A percentile compares a stretch with the other conserved stretches of the same genome.
These are phyloP conservation scores for Cercospora beticola DNA, from an alignment of 2,329 filamentous ascomycete species.

Conservation along the genomic window DNA sequence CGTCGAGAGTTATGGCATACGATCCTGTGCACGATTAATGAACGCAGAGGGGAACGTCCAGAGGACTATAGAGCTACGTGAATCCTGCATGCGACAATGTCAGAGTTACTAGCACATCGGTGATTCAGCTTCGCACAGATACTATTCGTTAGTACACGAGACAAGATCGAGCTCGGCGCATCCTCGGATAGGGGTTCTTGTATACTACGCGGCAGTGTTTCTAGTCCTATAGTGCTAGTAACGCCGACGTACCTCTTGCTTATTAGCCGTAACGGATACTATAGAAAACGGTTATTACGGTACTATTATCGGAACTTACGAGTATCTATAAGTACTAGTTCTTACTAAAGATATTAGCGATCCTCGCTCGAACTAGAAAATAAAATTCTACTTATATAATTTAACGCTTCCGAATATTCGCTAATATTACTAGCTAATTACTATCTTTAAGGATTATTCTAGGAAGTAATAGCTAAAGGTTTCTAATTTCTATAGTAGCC, in stretches of 20 bases:
- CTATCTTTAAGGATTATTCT: background rate
- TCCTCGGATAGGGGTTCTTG: background rate
- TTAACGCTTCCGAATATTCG: background rate
- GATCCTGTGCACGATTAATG: slow-evolving; percentile 6
- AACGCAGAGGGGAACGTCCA: background rate
- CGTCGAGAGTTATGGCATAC: background rate
- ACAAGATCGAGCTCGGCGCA: background rate
- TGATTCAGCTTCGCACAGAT: background rate
- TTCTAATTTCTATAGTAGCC: background rate
- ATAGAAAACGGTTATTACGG: background rate
- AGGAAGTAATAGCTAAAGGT: background rate
- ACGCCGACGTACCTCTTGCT: background rate
- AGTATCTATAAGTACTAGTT: background rate
- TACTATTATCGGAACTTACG: background rate
- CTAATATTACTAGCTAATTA: background rate
- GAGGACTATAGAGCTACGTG: background rate
- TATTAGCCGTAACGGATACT: background rate
- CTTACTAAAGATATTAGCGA: background rate
- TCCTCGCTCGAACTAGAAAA: background rate
- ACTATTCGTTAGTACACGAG: background rate
- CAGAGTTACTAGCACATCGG: background rate
- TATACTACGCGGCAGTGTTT: background rate
- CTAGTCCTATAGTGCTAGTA: background rate
- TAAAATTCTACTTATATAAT: background rate
- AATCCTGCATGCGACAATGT: background rate